Evolutionary conservation across 495 filamentous ascomycete genomes (phyloP), one percentile per base, ranked within the genome.

Genomic region (Pyrenopolyporus hunteri): DNA sequence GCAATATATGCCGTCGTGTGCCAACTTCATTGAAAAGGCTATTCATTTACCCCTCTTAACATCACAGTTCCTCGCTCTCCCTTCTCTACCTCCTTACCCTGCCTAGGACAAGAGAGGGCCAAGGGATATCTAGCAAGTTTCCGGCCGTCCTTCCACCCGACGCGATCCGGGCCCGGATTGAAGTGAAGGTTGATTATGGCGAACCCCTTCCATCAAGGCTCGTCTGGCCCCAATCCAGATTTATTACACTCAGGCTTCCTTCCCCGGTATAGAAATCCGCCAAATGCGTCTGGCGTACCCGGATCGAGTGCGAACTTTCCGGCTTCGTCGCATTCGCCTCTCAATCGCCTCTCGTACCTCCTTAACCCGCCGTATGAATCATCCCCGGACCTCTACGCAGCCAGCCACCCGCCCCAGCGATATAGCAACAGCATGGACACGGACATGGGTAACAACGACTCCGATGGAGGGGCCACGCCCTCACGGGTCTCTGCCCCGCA

Each of bases 251-350:
- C 66, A 23, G 62, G 57, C 43, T 69, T 67, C 48, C 63, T 74
- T 42, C 69, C 69, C 0, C 62, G 70, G 45, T 63, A 70, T 43
- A 74, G 80, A 40, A 73, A 57, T 52, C 42, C 72, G 0, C 95
- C 92, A 26, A 95, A 96, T 80, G 90, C 92, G 42, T 91, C 91
- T 47, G 89, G 92, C 44, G 83, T 89, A 46, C 88, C 91, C 26
- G 89, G 90, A 50, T 76, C 86, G 66, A 79, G 63, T 54, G 43
- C 67, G 60, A 62, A 39, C 45, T 58, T 75, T 66, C 48, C 43
- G 6, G 69, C 77, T 19, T 76, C 81, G 35, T 74, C 80, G 45
- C 67, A 64, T 73, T 66, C 82, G 76, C 55, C 75, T 74, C 44
- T 66, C 39, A 80, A 71, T 69, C 78, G 81, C 36, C 84, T 89